Base-by-base conservation (phyloP, 257 asterid species). In the Solanum chiquidenum region DNA sequence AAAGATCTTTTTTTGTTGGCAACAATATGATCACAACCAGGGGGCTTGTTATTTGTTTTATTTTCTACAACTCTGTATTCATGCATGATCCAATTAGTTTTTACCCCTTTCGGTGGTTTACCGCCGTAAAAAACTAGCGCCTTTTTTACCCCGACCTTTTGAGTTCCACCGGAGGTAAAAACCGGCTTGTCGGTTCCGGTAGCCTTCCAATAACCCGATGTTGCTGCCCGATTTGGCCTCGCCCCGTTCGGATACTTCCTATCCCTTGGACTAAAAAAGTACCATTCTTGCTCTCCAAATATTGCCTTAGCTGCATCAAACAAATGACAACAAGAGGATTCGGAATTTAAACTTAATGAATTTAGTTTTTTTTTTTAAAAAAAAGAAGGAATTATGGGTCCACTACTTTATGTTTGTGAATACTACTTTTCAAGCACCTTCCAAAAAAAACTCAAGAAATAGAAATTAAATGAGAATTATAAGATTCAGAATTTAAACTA, bases 211-310 rank as follows among this genome's bases (percentile, higher is more conserved):
- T 91, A 93, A 18, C 95, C 95, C 6, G 95, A 92, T 1, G 93
- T 92, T 0, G 95, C 94, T 2, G 95, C 95, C 86, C 95, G 87
- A 72, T 93, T 93, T 0, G 95, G 95, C 66, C 95, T 76, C 0
- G 93, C 95, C 37, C 95, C 95, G 86, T 93, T 93, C 0, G 95
- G 95, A 12, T 93, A 93, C 73, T 92, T 93, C 37, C 95, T 31
- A 86, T 93, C 95, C 60, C 95, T 89, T 8, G 95, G 95, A 84
- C 95, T 93, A 87, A 93, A 93, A 23, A 93, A 93, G 55, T 92
- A 93, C 95, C 95, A 93, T 83, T 93, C 95, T 83, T 92, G 94
- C 86, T 91, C 95, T 3, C 95, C 95, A 74, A 93, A 93, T 42
- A 85, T 90, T 0, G 95, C 93, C 90, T 92, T 93, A 12, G 91